A percentile compares a stretch with the other conserved stretches of the same genome.
Conservation (phyloP, 805 yeast genomes). For the Kuraishia hungarica region DNA sequence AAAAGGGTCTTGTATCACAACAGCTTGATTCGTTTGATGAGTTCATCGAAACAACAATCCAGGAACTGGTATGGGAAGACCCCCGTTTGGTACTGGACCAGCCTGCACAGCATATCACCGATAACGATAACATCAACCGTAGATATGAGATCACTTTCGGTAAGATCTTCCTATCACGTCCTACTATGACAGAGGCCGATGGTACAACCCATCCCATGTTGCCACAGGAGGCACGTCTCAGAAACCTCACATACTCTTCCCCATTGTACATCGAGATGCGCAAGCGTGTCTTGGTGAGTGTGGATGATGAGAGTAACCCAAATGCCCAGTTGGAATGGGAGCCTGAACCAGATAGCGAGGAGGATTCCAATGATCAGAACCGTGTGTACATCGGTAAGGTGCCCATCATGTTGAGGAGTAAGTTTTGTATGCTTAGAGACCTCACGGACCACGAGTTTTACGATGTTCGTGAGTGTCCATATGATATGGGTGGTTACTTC, state of each 20-base stretch:
- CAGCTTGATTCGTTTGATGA: constrained; percentile 98
- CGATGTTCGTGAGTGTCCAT: constrained; percentile 96
- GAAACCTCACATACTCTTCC: constrained; percentile 93
- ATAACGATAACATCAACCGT: constrained; percentile 81
- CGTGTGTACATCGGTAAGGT: constrained; percentile 93
- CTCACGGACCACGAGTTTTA: constrained; percentile 89
- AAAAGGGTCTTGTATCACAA: constrained; percentile 95
- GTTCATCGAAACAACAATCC: constrained; percentile 92
- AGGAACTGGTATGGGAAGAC: constrained; percentile 95
- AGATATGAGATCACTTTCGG: constrained; percentile 97
- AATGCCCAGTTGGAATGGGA: constrained; percentile 50
- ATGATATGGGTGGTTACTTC: constrained; percentile 99
- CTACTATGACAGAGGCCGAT: constrained; percentile 98
- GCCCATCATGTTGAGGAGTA: constrained; percentile 96
- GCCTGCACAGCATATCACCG: constrained; percentile 95
- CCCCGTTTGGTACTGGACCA: constrained; percentile 90
- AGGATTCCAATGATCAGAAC: constrained; percentile 55
- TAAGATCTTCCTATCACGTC: constrained; percentile 90
- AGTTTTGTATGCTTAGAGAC: constrained; percentile 87
- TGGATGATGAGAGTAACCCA: constrained; percentile 55
- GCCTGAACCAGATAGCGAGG: constrained; percentile 39
- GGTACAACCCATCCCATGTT: constrained; percentile 99
- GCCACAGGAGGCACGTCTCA: constrained; percentile 96
- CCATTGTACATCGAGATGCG: constrained; percentile 95
- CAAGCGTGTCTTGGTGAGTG: constrained; percentile 77